Conservation (phyloP, 495 filamentous ascomycete genomes). For the Penicillium parvum region DNA sequence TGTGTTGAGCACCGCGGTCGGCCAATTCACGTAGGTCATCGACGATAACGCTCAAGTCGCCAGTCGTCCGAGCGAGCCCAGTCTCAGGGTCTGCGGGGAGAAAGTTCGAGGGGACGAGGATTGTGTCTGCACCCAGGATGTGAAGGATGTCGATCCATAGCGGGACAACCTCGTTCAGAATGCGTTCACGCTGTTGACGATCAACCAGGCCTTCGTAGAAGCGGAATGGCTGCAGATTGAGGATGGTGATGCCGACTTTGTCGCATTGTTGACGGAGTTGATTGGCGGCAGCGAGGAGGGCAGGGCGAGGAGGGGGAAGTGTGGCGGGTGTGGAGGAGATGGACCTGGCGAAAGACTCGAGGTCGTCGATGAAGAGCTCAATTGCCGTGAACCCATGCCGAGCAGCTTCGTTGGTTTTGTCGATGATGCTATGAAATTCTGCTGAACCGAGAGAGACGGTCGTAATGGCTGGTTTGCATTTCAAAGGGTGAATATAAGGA, state of each 20-base stretch:
- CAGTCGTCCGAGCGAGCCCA: slow-evolving; percentile 44
- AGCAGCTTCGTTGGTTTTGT: neutral
- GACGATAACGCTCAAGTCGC: slow-evolving; percentile 48
- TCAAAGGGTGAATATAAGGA: no score
- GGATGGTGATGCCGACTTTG: neutral
- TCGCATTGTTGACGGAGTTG: neutral
- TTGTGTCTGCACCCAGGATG: slow-evolving; percentile 51
- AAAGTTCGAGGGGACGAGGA: slow-evolving; percentile 60
- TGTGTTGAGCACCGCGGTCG: slow-evolving; percentile 45
- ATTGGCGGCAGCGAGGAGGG: neutral
- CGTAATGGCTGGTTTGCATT: slow-evolving; percentile 47
- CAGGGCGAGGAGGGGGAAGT: no score
- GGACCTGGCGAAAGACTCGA: neutral
- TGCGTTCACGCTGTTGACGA: slow-evolving; percentile 35
- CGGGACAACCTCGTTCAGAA: slow-evolving; percentile 46
- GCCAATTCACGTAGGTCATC: slow-evolving; percentile 55
- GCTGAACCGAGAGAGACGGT: slow-evolving; percentile 61
- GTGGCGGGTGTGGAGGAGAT: no score
- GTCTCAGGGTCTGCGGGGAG: slow-evolving; percentile 38
- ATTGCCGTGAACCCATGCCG: neutral
- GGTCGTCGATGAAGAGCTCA: neutral
- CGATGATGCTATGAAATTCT: slow-evolving; percentile 44
- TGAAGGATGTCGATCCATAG: slow-evolving; percentile 57
- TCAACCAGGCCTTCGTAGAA: neutral
- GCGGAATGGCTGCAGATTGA: neutral